Conservation (phyloP, 768 basidiomycete species). For the Lentinula boryana region DNA sequence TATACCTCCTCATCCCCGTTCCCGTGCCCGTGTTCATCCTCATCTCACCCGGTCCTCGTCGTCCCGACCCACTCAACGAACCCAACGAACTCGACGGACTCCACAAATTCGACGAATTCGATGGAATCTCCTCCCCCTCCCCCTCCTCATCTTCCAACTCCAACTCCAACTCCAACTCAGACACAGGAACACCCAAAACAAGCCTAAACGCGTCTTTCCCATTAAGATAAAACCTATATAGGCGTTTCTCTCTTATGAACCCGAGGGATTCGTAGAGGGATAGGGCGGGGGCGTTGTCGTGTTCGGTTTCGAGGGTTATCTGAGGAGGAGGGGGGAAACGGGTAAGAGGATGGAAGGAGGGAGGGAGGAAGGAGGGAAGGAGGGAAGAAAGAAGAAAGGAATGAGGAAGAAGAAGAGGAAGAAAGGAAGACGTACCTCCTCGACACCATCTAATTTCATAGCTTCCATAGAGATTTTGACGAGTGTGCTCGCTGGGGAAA, state of each 20-base stretch:
- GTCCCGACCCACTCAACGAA: no score
- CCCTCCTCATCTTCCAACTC: background rate
- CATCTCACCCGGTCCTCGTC: background rate
- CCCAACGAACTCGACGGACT: no score
- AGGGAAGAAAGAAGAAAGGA: background rate
- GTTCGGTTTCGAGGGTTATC: slow-evolving; percentile 96
- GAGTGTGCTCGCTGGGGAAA: slow-evolving; percentile 67
- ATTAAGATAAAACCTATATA: slow-evolving; percentile 94
- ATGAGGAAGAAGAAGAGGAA: background rate
- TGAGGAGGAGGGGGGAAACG: slow-evolving; percentile 22
- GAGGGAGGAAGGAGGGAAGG: background rate
- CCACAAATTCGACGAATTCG: no score
- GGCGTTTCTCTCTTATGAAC: slow-evolving; percentile 92
- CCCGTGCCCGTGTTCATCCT: background rate
- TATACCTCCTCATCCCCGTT: background rate
- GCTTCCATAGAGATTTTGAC: slow-evolving; percentile 76
- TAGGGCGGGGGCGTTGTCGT: slow-evolving; percentile 84
- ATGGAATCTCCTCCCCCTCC: no score
- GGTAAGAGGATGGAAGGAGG: background rate
- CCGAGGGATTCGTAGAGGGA: slow-evolving; percentile 89
- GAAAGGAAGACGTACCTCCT: slow-evolving; percentile 56
- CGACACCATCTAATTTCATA: slow-evolving; percentile 79
- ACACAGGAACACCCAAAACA: slow-evolving; percentile 52
- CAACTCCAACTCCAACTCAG: no score
- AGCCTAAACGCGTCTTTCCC: slow-evolving; percentile 93